Percentiles rank a stretch among this genome's conserved stretches.
Evolutionary conservation across 176 grass and related monocot species (phyloP).

Genomic region (Themeda triandra): DNA sequence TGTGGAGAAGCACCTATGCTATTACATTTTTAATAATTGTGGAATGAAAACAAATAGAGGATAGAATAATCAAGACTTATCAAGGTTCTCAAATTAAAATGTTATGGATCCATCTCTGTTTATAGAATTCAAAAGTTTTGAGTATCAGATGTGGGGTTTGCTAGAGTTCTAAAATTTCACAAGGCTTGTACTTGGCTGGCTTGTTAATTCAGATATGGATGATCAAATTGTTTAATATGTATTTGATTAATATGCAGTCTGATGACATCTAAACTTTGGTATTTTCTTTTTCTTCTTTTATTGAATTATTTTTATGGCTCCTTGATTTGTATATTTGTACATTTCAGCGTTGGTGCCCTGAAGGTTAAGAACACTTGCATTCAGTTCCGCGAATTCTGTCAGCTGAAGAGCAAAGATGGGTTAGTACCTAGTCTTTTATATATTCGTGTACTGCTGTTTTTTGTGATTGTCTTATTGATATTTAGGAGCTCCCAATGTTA

Average conservation of each 20-base stretch:
- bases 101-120: not conserved
- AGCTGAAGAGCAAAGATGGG: conserved; percentile 52
- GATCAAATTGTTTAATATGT: not conserved
- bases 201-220: not conserved
- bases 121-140: not conserved
- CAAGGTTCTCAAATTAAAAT: not conserved
- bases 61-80: not conserved
- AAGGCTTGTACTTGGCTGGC: not conserved
- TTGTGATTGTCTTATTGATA: not conserved
- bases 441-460: conserved; percentile 2
- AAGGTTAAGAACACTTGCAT: conserved; percentile 54
- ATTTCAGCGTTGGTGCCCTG: conserved; percentile 61
- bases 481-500: not conserved
- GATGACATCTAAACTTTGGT: not conserved
- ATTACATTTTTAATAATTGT: not conserved
- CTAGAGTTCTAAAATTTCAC: not conserved
- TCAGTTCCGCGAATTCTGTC: conserved; percentile 42
- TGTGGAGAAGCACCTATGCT: not conserved
- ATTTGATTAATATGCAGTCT: not conserved
- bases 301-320: not conserved
- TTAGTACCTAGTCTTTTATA: conserved; percentile 21
- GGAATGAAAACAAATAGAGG: not conserved
- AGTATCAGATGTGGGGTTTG: not conserved
- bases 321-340: conserved; percentile 18
- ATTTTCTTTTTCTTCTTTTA: not conserved